A percentile compares a stretch with the other conserved stretches of the same genome.
Conservation (phyloP, 2,329 filamentous ascomycete genomes). For the Grosmannia serpens region DNA sequence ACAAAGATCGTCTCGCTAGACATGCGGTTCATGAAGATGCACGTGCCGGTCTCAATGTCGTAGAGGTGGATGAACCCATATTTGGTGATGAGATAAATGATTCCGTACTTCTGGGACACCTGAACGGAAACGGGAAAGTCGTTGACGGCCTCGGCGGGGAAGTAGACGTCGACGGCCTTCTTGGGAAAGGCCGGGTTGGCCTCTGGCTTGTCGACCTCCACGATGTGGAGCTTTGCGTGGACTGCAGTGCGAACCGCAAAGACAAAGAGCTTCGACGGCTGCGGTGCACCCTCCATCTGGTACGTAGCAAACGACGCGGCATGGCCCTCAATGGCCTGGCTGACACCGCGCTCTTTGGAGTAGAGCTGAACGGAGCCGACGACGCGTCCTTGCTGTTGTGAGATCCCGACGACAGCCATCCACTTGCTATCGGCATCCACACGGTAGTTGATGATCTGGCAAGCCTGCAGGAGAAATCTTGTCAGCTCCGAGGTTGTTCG, state of each 20-base stretch:
- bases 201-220: slow-evolving; percentile 90
- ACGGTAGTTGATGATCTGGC: slow-evolving; percentile 99
- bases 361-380: slow-evolving; percentile 96
- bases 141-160: slow-evolving; percentile 87
- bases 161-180: slow-evolving; percentile 96
- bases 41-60: slow-evolving; percentile 88
- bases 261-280: slow-evolving; percentile 91
- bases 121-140: slow-evolving; percentile 98
- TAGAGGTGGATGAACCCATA: slow-evolving; percentile 99
- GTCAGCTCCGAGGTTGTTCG: neutral
- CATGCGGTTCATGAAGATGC: slow-evolving; percentile 99
- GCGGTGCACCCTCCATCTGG: slow-evolving; percentile 74
- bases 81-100: slow-evolving; percentile 96
- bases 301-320: slow-evolving; percentile 89
- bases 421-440: slow-evolving; percentile 93
- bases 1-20: slow-evolving; percentile 99
- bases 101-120: slow-evolving; percentile 89
- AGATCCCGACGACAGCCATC: slow-evolving; percentile 96
- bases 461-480: slow-evolving; percentile 45
- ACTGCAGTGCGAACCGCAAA: slow-evolving; percentile 86
- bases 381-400: slow-evolving; percentile 83
- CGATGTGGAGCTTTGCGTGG: slow-evolving; percentile 91
- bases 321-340: slow-evolving; percentile 95
- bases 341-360: slow-evolving; percentile 90
- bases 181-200: slow-evolving; percentile 84